Conservation (phyloP, 805 yeast genomes). For the Dipodascus albidus region DNA sequence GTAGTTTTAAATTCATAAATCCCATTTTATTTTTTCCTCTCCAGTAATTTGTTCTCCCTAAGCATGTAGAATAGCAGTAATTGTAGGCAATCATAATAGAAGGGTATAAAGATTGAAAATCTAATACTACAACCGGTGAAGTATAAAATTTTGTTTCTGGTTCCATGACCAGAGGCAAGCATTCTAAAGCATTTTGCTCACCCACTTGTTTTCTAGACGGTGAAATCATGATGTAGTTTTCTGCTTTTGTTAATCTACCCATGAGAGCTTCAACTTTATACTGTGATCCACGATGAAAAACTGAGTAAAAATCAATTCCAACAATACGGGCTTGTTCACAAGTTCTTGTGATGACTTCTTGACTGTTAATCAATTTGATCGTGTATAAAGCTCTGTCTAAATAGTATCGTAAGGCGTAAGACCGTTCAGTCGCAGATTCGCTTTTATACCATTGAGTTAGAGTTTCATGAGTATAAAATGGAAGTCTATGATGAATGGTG, state of each 20-base stretch:
- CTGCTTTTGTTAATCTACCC: slow-evolving; percentile 61
- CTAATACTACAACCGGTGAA: slow-evolving; percentile 81
- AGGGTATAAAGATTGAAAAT: slow-evolving; percentile 90
- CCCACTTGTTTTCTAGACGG: slow-evolving; percentile 77
- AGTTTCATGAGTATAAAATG: slow-evolving; percentile 40
- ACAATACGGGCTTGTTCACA: slow-evolving; percentile 75
- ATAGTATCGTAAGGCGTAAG: slow-evolving; percentile 33
- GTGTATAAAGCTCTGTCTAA: slow-evolving; percentile 34
- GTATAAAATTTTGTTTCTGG: slow-evolving; percentile 78
- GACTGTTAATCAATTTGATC: slow-evolving; percentile 39
- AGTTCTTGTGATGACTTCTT: slow-evolving; percentile 58
- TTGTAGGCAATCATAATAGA: slow-evolving; percentile 87
- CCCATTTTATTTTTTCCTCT: slow-evolving; percentile 28
- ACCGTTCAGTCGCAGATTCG: neutral
- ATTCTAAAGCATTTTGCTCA: slow-evolving; percentile 74
- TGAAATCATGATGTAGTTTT: slow-evolving; percentile 59
- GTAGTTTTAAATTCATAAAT: slow-evolving; percentile 33
- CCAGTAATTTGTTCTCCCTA: slow-evolving; percentile 26
- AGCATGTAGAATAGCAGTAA: slow-evolving; percentile 41
- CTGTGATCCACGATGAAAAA: slow-evolving; percentile 85
- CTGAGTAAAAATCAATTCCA: slow-evolving; percentile 85
- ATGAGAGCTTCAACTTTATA: slow-evolving; percentile 84
- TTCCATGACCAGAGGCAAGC: slow-evolving; percentile 86
- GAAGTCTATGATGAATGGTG: slow-evolving; percentile 53
- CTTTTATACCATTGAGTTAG: slow-evolving; percentile 33